Percentiles rank a stretch among this genome's conserved stretches.
These are phyloP conservation scores for Aspergillus chevalieri DNA, from an alignment of 2,329 filamentous ascomycete species.

Conservation along the genomic window DNA sequence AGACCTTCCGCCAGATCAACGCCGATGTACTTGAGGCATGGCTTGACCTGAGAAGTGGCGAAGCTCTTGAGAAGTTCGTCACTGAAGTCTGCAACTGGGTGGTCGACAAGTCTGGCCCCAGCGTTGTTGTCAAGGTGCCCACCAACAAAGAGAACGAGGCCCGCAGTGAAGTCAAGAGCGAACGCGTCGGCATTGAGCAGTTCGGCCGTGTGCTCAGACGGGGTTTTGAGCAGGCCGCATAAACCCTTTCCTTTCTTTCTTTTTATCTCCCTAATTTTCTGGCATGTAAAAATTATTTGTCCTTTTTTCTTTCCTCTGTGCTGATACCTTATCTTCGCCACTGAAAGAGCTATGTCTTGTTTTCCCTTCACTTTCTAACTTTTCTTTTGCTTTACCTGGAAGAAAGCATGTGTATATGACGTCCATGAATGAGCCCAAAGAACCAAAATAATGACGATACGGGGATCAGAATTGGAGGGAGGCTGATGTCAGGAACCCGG, in stretches of 20 bases:
- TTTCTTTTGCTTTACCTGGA: not conserved
- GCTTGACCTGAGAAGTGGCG: conserved; percentile 62
- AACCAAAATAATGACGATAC: conserved; percentile 6
- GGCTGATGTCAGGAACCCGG: conserved; percentile 17
- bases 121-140: conserved; percentile 64
- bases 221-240: conserved; percentile 77
- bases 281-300: not conserved
- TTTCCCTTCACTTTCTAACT: not conserved
- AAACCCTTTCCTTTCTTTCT: conserved; percentile 14
- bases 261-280: conserved; percentile 2
- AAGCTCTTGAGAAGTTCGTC: conserved; percentile 69
- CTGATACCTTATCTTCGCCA: conserved; percentile 7
- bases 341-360: conserved; percentile 1
- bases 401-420: conserved; percentile 2
- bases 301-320: conserved; percentile 8
- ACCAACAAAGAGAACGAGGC: conserved; percentile 97
- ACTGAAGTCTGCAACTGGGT: conserved; percentile 82
- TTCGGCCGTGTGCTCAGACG: conserved; percentile 65
- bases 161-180: conserved; percentile 87
- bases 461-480: conserved; percentile 7
- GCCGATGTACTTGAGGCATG: conserved; percentile 64
- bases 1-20: conserved; percentile 69
- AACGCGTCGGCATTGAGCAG: conserved; percentile 65
- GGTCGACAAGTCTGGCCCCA: conserved; percentile 51
- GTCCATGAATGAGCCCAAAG: conserved; percentile 7